phyloP scores from a whole-genome alignment of 441 rosid species.

The Flueggea neowawraea region DNA sequence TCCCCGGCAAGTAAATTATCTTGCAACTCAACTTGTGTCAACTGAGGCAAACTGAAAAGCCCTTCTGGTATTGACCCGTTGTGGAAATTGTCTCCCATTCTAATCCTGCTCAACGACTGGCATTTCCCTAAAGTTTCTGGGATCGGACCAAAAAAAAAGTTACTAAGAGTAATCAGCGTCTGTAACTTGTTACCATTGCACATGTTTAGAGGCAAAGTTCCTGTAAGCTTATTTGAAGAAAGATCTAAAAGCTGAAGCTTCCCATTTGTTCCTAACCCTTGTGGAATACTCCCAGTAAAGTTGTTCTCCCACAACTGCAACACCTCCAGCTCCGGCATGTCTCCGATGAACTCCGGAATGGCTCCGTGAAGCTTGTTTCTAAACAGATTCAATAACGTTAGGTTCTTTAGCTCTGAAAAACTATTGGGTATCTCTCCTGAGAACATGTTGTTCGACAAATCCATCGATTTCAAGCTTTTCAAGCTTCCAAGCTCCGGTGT shows the following conservation, averaged over 20 bases:
- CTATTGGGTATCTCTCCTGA: slow-evolving; percentile 73
- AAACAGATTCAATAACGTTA: slow-evolving; percentile 81
- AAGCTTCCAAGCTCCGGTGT: slow-evolving; percentile 61
- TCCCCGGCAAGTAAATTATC: slow-evolving; percentile 72
- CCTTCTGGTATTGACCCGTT: slow-evolving; percentile 94
- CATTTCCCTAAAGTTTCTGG: slow-evolving; percentile 79
- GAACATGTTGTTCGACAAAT: slow-evolving; percentile 82
- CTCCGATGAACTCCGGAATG: slow-evolving; percentile 84
- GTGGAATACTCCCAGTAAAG: slow-evolving; percentile 84
- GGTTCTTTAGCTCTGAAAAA: slow-evolving; percentile 59
- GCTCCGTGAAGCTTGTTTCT: slow-evolving; percentile 85
- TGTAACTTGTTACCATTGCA: slow-evolving; percentile 73
- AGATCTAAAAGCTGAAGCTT: slow-evolving; percentile 65
- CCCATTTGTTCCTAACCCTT: slow-evolving; percentile 66
- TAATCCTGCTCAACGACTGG: slow-evolving; percentile 65
- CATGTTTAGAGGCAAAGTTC: slow-evolving; percentile 72
- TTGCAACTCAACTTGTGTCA: slow-evolving; percentile 87
- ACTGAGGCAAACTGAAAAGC: slow-evolving; percentile 67
- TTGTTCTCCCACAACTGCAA: slow-evolving; percentile 95
- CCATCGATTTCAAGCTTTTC: slow-evolving; percentile 80
- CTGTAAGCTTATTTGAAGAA: slow-evolving; percentile 87
- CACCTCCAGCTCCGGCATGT: slow-evolving; percentile 72
- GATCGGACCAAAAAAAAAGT: slow-evolving; percentile 80
- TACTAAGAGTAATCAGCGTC: slow-evolving; percentile 68
- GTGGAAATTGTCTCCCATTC: slow-evolving; percentile 87